Conservation (phyloP, 1,284 basidiomycete genomes). For the Fistulina hepatica region DNA sequence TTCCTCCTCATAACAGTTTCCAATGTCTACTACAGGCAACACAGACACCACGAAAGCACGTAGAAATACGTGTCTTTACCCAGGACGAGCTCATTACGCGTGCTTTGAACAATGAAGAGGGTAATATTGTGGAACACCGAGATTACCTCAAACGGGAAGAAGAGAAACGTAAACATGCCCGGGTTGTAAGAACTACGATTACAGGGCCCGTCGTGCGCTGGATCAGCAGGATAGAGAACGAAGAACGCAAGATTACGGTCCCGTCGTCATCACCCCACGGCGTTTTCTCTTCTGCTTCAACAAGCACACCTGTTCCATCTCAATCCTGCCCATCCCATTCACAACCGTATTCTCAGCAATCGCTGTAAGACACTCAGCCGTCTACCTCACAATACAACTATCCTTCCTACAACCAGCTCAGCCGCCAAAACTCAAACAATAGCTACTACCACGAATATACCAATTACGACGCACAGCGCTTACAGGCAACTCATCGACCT, state of each 20-base stretch:
- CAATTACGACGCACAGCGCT: too few relatives aligned
- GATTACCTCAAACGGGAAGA: slow-evolving; percentile 73
- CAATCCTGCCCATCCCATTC: not conserved
- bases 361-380: too few relatives aligned
- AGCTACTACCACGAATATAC: too few relatives aligned
- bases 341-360: not conserved
- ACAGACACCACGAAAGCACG: slow-evolving; percentile 48
- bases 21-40: slow-evolving; percentile 36
- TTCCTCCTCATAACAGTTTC: slow-evolving; percentile 1
- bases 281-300: too few relatives aligned
- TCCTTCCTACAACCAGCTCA: too few relatives aligned
- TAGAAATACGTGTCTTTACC: slow-evolving; percentile 40
- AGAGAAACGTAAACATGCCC: slow-evolving; percentile 64
- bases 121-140: slow-evolving; percentile 68
- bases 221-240: slow-evolving; percentile 55
- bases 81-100: slow-evolving; percentile 74
- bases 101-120: slow-evolving; percentile 78
- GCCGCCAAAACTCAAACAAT: too few relatives aligned
- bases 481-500: too few relatives aligned
- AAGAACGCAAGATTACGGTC: slow-evolving; percentile 28
- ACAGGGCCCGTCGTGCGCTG: slow-evolving; percentile 66
- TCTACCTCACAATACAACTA: too few relatives aligned
- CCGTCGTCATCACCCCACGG: slow-evolving; percentile 24
- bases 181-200: slow-evolving; percentile 47
- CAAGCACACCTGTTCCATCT: slow-evolving; percentile 10